phyloP scores from a whole-genome alignment of 805 yeast genomes.

The Hanseniaspora lachancei region DNA sequence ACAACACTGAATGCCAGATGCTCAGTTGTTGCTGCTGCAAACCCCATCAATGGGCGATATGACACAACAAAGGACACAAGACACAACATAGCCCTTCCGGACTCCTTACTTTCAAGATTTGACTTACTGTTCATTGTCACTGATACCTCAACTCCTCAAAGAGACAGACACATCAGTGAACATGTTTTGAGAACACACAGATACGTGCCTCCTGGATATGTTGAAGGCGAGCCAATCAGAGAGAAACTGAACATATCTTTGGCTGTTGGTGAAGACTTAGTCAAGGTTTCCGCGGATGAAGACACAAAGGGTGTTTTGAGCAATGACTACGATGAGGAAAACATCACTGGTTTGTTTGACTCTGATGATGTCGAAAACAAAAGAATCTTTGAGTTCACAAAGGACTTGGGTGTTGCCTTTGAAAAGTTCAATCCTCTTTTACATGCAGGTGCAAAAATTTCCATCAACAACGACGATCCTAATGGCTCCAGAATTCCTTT shows the following conservation, averaged over 20 bases:
- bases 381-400: constrained; percentile 10
- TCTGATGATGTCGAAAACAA: constrained; percentile 9
- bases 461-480: constrained; percentile 27
- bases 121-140: constrained; percentile 91
- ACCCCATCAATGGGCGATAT: constrained; percentile 91
- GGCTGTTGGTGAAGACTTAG: constrained; percentile 58
- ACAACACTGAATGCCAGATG: constrained; percentile 96
- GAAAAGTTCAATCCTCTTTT: constrained; percentile 71
- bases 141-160: constrained; percentile 75
- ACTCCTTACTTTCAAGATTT: constrained; percentile 89
- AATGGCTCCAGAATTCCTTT: constrained; percentile 29
- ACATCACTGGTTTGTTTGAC: constrained; percentile 21
- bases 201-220: constrained; percentile 70
- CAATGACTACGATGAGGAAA: constrained; percentile 35
- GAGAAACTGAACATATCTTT: constrained; percentile 58
- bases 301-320: constrained; percentile 29
- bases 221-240: constrained; percentile 87
- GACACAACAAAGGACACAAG: constrained; percentile 73
- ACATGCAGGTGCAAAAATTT: constrained; percentile 61
- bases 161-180: constrained; percentile 80
- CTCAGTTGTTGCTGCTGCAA: constrained; percentile 95
- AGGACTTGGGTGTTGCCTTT: constrained; percentile 33
- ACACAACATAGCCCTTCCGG: constrained; percentile 90
- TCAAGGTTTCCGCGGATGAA: constrained; percentile 17
- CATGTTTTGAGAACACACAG: constrained; percentile 92